Evolutionary conservation across 352 stramenopile genomes (phyloP).

Genomic region (Phytopythium helicoides): DNA sequence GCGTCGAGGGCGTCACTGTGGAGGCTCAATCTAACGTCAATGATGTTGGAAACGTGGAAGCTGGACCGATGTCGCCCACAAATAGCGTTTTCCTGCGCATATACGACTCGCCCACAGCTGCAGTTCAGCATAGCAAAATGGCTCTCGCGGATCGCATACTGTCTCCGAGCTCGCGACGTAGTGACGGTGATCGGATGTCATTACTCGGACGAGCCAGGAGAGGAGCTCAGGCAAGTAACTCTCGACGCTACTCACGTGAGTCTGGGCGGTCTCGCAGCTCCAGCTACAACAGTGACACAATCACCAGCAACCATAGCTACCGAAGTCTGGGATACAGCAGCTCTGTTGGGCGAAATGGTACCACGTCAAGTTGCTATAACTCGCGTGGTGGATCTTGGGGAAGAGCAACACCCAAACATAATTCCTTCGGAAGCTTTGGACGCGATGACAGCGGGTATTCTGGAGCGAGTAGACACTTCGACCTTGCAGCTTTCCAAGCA

Average conservation of each 20-base stretch:
- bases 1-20: background rate
- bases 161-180: slow-evolving; percentile 1
- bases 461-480: slow-evolving; percentile 33
- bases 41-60: background rate
- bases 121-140: slow-evolving; percentile 27
- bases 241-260: background rate
- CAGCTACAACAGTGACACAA: slow-evolving; percentile 12
- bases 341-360: slow-evolving; percentile 8
- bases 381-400: slow-evolving; percentile 4
- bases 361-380: background rate
- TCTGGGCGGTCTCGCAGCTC: background rate
- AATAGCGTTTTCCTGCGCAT: slow-evolving; percentile 63
- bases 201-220: background rate
- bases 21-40: background rate
- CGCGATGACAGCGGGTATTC: slow-evolving; percentile 31
- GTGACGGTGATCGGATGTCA: background rate
- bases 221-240: background rate
- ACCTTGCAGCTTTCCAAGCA: slow-evolving; percentile 55
- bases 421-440: slow-evolving; percentile 12
- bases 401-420: background rate
- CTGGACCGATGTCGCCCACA: slow-evolving; percentile 8
- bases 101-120: slow-evolving; percentile 60
- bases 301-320: slow-evolving; percentile 1
- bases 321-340: slow-evolving; percentile 9
- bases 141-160: background rate